Evolutionary conservation across 805 yeast genomes (phyloP).

Genomic region (Starmera pachycereana): DNA sequence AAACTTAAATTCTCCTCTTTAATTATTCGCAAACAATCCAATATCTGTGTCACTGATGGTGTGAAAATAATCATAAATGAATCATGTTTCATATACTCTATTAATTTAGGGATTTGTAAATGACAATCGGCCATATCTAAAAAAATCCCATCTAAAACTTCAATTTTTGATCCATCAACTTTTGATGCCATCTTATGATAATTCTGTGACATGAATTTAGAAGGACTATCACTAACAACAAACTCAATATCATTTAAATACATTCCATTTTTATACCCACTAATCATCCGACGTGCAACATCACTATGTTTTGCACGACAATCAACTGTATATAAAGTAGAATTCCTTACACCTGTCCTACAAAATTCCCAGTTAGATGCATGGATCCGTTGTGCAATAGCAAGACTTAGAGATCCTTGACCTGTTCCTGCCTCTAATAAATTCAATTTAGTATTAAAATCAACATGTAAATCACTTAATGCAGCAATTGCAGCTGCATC

Average conservation of each 20-base stretch:
- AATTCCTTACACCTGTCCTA: constrained; percentile 26
- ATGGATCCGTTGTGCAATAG: constrained; percentile 32
- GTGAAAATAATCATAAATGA: constrained; percentile 34
- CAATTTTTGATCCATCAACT: constrained; percentile 12
- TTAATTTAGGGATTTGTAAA: constrained; percentile 22
- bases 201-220: constrained; percentile 26
- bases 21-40: constrained; percentile 27
- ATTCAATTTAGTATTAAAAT: constrained; percentile 7
- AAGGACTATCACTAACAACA: constrained; percentile 30
- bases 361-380: constrained; percentile 30
- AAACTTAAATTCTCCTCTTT: constrained; percentile 23
- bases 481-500: constrained; percentile 39
- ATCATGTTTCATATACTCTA: constrained; percentile 27
- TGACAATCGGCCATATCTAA: constrained; percentile 37
- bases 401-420: constrained; percentile 39
- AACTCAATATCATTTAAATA: constrained; percentile 36
- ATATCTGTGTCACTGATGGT: constrained; percentile 39
- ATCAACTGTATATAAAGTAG: constrained; percentile 37
- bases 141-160: constrained; percentile 32
- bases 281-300: constrained; percentile 30
- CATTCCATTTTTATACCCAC: constrained; percentile 31
- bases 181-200: constrained; percentile 7
- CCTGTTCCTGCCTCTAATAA: constrained; percentile 47
- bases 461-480: constrained; percentile 36
- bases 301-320: constrained; percentile 27